Base-by-base conservation (phyloP, 2,329 filamentous ascomycete genomes). In the Plectosphaerella sp. region DNA sequence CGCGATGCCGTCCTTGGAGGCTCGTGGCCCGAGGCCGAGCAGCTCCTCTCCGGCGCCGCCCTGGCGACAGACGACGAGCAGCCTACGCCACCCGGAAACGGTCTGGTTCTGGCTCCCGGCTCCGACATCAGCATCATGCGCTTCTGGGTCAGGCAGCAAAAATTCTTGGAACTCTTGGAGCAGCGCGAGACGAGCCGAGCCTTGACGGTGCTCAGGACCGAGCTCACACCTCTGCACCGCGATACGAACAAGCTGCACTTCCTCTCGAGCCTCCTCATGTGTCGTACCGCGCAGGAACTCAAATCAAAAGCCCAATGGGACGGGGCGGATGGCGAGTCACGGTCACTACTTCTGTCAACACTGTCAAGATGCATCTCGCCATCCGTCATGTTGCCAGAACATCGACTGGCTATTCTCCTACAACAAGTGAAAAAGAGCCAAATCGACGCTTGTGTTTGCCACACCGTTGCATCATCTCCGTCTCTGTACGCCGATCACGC, bases 361-460 rank as follows among this genome's bases (percentile, higher is more conserved):
- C 73, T 97, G 35, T 96, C 92, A 22, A 90, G 89, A 75, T 96
- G 84, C 52, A 96, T 99, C 67, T 96, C 94, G 2, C 93, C 94
- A 0, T 94, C 91, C 4, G 89, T 96, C 45, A 97, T 99, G 92
- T 88, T 99, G 51, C 94, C 94, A 2, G 90, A 96, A 64, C 89
- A 94, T 67, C 86, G 94, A 7, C 76, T 99, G 45, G 90, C 91
- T 2, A 80, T 85, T 35, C 75, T 99, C 15, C 74, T 99, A 49
- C 80, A 92, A 52, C 86, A 95, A 58, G 85, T 96, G 37, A 96
- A 97, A 66, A 80, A 87, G 55, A 83, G 79, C 57, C 93, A 97
- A 71, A 89, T 97, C 53, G 82, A 86, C 49, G 83, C 82, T 28
- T 99, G 94, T 66, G 72, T 92, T 39, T 97, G 92, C 68, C 94